Percentiles rank a stretch among this genome's conserved stretches.
Conservation (phyloP, 768 basidiomycete genomes). For the Cyclocybe aegerita region DNA sequence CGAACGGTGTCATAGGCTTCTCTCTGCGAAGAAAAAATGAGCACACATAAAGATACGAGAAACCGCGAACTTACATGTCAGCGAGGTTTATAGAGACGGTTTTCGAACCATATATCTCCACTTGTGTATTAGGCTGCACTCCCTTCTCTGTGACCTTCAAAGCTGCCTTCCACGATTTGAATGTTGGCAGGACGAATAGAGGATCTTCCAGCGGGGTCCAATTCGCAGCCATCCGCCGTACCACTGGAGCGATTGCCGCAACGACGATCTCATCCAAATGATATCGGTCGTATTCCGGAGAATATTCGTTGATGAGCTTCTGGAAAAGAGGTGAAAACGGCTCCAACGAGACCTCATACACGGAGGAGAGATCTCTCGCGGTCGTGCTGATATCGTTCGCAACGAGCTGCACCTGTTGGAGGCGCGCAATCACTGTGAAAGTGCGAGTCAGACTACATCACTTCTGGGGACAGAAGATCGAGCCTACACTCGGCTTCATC, state of each 20-base stretch:
- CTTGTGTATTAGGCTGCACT: conserved; percentile 37
- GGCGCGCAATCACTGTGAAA: conserved; percentile 65
- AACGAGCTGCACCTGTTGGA: conserved; percentile 76
- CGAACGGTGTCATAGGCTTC: conserved; percentile 89
- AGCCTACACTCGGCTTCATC: conserved; percentile 76
- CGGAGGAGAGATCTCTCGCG: conserved; percentile 60
- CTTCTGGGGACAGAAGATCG: not conserved
- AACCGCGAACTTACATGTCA: conserved; percentile 33
- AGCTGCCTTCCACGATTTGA: conserved; percentile 68
- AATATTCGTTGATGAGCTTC: conserved; percentile 67
- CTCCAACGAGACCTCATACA: conserved; percentile 72
- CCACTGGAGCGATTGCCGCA: conserved; percentile 82
- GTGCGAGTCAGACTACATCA: conserved; percentile 1
- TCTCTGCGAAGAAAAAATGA: conserved; percentile 35
- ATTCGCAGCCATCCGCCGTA: conserved; percentile 67
- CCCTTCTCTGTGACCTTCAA: conserved; percentile 60
- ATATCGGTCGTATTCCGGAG: conserved; percentile 74
- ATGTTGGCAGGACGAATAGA: conserved; percentile 56
- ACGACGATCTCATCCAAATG: conserved; percentile 90
- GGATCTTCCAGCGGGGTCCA: conserved; percentile 91
- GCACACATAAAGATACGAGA: not conserved
- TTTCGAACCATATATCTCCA: conserved; percentile 59
- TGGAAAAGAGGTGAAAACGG: conserved; percentile 73
- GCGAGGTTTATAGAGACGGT: conserved; percentile 27
- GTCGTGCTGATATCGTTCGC: conserved; percentile 68